A percentile compares a stretch with the other conserved stretches of the same genome.
phyloP scores from a whole-genome alignment of 176 grass and related monocot genomes.

The Zea luxurians region DNA sequence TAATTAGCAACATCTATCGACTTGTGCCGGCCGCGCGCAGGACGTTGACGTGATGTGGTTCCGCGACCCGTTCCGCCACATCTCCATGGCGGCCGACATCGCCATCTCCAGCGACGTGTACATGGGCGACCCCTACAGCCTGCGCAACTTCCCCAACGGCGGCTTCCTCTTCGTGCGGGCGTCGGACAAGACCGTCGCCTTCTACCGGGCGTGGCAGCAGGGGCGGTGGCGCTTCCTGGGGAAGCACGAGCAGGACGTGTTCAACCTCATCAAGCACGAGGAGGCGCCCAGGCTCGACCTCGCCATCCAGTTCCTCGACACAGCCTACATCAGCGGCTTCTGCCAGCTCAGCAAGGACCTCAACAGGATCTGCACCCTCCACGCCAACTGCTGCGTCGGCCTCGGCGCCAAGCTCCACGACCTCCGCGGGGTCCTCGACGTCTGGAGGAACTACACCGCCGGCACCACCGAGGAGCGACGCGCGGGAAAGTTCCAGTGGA shows the following conservation, averaged over 20 bases:
- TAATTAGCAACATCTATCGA: too few species aligned
- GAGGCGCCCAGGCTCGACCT: constrained; percentile 37
- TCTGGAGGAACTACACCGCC: constrained; percentile 74
- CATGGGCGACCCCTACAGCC: constrained; percentile 62
- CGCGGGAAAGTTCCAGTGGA: constrained; percentile 66
- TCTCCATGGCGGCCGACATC: constrained; percentile 67
- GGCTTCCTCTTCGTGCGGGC: constrained; percentile 86
- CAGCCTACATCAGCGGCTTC: constrained; percentile 63
- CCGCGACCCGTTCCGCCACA: constrained; percentile 80
- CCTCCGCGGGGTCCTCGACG: constrained; percentile 50
- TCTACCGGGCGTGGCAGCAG: constrained; percentile 72
- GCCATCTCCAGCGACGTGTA: constrained; percentile 79
- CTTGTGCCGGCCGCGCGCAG: constrained; percentile 23
- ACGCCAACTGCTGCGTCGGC: constrained; percentile 86
- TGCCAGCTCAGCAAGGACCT: constrained; percentile 84
- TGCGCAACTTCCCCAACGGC: constrained; percentile 80
- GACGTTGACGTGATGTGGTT: constrained; percentile 98
- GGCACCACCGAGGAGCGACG: constrained; percentile 43
- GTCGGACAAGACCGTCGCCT: constrained; percentile 61
- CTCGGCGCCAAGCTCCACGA: constrained; percentile 68
- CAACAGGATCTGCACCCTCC: constrained; percentile 83
- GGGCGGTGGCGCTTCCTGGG: constrained; percentile 51
- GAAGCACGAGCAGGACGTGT: constrained; percentile 89
- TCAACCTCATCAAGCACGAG: constrained; percentile 83
- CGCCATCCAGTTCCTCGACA: constrained; percentile 85